Evolutionary conservation across 148 eudicot genomes (phyloP).

Genomic region (Polygonum aviculare): DNA sequence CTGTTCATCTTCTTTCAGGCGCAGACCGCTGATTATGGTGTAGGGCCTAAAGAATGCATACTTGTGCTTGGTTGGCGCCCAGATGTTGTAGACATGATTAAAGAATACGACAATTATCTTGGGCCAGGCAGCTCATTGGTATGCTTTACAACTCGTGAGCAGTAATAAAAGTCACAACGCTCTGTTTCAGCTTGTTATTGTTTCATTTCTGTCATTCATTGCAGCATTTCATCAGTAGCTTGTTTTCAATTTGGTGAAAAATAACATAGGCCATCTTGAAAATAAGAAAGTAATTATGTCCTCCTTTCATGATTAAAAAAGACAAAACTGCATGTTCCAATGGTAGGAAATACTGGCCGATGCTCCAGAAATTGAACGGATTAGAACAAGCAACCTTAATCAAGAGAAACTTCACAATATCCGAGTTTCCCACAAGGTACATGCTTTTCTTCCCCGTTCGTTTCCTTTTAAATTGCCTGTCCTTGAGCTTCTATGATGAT

Average conservation of each 20-base stretch:
- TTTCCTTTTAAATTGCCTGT: background rate
- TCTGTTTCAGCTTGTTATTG: background rate
- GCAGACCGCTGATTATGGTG: slow-evolving; percentile 61
- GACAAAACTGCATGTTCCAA: background rate
- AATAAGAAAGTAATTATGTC: background rate
- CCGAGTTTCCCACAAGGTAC: slow-evolving; percentile 66
- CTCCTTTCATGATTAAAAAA: background rate
- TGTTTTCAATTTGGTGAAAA: background rate
- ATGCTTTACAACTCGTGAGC: slow-evolving; percentile 13
- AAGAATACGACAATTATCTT: slow-evolving; percentile 83
- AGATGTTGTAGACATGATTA: slow-evolving; percentile 71
- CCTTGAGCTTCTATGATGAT: background rate
- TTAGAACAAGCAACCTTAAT: slow-evolving; percentile 27
- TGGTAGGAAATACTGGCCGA: slow-evolving; percentile 82
- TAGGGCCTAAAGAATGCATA: slow-evolving; percentile 77
- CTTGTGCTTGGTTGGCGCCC: slow-evolving; percentile 91
- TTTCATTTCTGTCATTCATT: background rate
- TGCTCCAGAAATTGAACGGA: slow-evolving; percentile 62
- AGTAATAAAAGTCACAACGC: background rate
- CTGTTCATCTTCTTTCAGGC: slow-evolving; percentile 9
- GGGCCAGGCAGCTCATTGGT: slow-evolving; percentile 98
- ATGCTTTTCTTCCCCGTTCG: background rate
- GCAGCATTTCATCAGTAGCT: background rate
- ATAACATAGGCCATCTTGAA: background rate
- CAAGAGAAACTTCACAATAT: slow-evolving; percentile 54